These are phyloP conservation scores for Pseudogymnoascus sp. DNA, from an alignment of 2,329 filamentous ascomycete species.

Conservation along the genomic window DNA sequence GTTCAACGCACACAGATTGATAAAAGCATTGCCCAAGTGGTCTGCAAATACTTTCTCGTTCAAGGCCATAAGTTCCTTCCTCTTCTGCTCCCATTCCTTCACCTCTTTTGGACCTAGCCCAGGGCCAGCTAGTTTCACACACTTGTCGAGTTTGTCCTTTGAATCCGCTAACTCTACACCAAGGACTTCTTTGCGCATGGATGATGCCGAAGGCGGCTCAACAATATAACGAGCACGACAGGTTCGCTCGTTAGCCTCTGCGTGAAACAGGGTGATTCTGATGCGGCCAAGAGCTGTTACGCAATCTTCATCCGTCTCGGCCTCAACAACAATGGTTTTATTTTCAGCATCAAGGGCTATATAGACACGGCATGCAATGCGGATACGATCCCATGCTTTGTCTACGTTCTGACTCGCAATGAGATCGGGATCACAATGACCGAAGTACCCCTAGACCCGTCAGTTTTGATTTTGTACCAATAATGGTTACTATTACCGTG, in stretches of 20 bases:
- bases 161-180: constrained; percentile 4
- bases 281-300: background rate
- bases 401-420: background rate
- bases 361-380: constrained; percentile 2
- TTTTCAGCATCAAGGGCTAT: background rate
- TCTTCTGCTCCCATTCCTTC: constrained; percentile 19
- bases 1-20: constrained; percentile 21
- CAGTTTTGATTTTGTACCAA: background rate
- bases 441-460: background rate
- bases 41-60: constrained; percentile 20
- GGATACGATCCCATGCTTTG: constrained; percentile 5
- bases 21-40: constrained; percentile 21
- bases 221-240: constrained; percentile 20
- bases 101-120: constrained; percentile 15
- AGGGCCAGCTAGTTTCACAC: constrained; percentile 18
- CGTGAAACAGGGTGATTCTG: background rate
- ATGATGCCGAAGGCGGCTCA: constrained; percentile 21
- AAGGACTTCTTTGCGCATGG: constrained; percentile 17
- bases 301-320: background rate
- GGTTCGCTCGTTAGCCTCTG: constrained; percentile 2
- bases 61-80: constrained; percentile 11
- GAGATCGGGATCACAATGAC: background rate
- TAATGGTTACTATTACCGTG: background rate
- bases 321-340: background rate
- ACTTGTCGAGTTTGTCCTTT: background rate